Percentiles rank a stretch among this genome's conserved stretches.
Evolutionary conservation across 2,329 filamentous ascomycete species (phyloP).

Genomic region (Thelonectria discophora): DNA sequence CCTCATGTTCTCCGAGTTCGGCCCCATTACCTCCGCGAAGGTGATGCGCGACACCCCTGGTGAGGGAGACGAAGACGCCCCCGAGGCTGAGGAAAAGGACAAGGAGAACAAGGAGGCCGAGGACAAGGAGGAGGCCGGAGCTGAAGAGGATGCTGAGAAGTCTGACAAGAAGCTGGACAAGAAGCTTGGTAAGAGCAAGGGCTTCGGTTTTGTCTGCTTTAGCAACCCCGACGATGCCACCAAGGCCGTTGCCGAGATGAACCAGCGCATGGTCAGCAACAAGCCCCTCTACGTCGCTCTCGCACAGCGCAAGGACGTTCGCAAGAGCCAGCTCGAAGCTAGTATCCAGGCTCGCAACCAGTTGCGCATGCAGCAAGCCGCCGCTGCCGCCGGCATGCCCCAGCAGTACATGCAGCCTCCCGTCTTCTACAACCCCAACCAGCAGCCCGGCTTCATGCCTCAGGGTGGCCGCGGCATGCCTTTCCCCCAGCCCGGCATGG

Average conservation of each 20-base stretch:
- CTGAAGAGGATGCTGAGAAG: conserved; percentile 63
- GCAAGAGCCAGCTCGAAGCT: conserved; percentile 98
- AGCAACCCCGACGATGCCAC: conserved; percentile 98
- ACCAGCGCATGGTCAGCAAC: conserved; percentile 97
- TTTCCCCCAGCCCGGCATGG: conserved; percentile 71
- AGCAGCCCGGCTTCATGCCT: conserved; percentile 76
- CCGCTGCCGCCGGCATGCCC: conserved; percentile 87
- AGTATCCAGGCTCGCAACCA: conserved; percentile 99
- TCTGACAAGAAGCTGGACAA: conserved; percentile 66
- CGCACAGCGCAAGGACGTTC: conserved; percentile 99
- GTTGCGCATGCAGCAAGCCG: conserved; percentile 96
- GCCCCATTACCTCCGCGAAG: conserved; percentile 97
- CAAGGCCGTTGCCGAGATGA: conserved; percentile 99
- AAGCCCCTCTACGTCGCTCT: conserved; percentile 98
- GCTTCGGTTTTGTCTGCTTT: conserved; percentile 99
- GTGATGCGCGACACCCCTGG: conserved; percentile 89
- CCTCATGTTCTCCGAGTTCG: conserved; percentile 89
- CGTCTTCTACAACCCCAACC: conserved; percentile 90
- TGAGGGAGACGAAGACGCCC: conserved; percentile 63
- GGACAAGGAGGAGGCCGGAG: conserved; percentile 57
- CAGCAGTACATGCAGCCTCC: conserved; percentile 88
- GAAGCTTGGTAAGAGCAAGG: conserved; percentile 97
- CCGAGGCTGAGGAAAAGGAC: conserved; percentile 61
- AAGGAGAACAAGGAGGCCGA: conserved; percentile 63
- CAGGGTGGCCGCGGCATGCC: conserved; percentile 72